A percentile compares a stretch with the other conserved stretches of the same genome.
These are phyloP conservation scores for Aeschynomene evenia DNA, from an alignment of 306 rosid species.

Conservation along the genomic window DNA sequence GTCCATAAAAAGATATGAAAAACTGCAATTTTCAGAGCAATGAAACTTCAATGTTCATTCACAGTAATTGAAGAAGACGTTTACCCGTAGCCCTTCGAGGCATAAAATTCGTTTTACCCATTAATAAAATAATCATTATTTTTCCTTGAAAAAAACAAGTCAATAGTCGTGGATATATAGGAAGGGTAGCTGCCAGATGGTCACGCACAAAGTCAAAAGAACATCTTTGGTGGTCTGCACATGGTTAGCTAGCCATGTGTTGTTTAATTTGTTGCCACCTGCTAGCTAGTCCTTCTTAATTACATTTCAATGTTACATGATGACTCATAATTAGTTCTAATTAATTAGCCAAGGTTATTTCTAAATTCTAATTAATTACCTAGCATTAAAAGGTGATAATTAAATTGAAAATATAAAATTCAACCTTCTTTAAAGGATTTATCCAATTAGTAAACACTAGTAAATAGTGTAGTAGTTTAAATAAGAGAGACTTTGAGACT, in stretches of 20 bases:
- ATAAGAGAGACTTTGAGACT: no score
- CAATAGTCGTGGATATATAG: background rate
- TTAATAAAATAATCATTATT: background rate
- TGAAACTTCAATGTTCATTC: background rate
- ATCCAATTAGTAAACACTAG: no score
- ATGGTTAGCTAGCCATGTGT: background rate
- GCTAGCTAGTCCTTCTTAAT: background rate
- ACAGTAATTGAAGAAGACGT: background rate
- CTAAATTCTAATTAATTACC: no score
- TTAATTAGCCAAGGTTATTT: no score
- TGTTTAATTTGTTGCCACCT: no score
- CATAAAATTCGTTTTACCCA: background rate
- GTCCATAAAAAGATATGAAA: no score
- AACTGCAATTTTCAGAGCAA: background rate
- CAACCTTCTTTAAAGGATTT: background rate
- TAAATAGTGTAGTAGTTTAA: no score
- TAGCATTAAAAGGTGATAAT: background rate
- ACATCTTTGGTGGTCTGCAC: background rate
- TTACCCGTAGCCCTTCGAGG: background rate
- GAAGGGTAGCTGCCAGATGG: background rate
- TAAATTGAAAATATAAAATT: background rate
- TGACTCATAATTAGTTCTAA: no score
- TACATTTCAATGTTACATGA: background rate
- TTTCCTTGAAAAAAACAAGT: background rate
- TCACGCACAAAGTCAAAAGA: background rate